A percentile compares a stretch with the other conserved stretches of the same genome.
phyloP scores from a whole-genome alignment of 78 protist species.

The Tieghemostelium lacteum region DNA sequence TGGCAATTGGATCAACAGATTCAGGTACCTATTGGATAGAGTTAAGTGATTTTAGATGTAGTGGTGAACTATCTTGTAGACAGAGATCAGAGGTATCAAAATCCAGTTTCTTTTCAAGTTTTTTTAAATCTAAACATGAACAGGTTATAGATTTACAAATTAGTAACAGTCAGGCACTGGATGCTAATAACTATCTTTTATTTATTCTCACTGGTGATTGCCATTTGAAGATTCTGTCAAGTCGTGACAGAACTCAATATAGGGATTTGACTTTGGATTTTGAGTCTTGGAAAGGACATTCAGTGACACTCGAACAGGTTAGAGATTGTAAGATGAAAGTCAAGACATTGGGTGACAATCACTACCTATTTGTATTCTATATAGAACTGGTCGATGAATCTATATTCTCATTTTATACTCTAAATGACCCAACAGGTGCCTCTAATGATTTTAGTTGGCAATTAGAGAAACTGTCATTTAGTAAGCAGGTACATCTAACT shows the following conservation, averaged over 20 bases:
- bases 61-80: conserved; percentile 10
- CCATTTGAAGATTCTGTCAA: conserved; percentile 19
- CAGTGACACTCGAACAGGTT: background rate
- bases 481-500: conserved; percentile 15
- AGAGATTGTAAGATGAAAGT: conserved; percentile 21
- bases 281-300: conserved; percentile 10
- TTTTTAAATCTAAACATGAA: conserved; percentile 16
- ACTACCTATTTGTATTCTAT: conserved; percentile 11
- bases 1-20: conserved; percentile 28
- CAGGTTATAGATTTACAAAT: conserved; percentile 26
- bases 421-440: too few relatives aligned
- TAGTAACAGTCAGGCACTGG: background rate
- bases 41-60: conserved; percentile 24
- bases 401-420: too few relatives aligned
- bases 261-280: conserved; percentile 3
- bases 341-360: background rate
- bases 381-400: conserved; percentile 40
- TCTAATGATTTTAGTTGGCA: too few relatives aligned
- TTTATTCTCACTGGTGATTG: conserved; percentile 20
- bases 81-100: conserved; percentile 17
- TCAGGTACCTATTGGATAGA: conserved; percentile 34
- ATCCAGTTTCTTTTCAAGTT: conserved; percentile 7
- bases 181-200: conserved; percentile 1
- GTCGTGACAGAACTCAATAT: background rate
- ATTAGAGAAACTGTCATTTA: conserved; percentile 39